Evolutionary conservation across 257 asterid species (phyloP).

Genomic region (Asclepias syriaca): DNA sequence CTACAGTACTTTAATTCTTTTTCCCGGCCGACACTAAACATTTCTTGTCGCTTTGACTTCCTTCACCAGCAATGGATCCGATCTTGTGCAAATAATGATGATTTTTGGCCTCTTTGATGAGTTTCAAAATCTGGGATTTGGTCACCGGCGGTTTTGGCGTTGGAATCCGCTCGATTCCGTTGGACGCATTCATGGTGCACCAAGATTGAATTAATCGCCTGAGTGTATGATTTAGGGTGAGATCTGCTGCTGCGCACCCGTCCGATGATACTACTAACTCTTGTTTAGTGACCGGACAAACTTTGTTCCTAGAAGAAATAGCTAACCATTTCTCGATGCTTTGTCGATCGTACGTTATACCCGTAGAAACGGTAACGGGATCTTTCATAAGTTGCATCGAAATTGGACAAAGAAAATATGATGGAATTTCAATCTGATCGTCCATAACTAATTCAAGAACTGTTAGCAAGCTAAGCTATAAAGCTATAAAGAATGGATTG

Average conservation of each 20-base stretch:
- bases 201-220: constrained; percentile 64
- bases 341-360: constrained; percentile 71
- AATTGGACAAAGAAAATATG: constrained; percentile 69
- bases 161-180: constrained; percentile 49
- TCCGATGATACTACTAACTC: background rate
- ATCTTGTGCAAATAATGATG: no score
- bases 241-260: constrained; percentile 18
- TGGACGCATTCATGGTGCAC: constrained; percentile 58
- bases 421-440: constrained; percentile 43
- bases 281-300: constrained; percentile 64
- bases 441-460: background rate
- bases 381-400: constrained; percentile 80
- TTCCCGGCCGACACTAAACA: no score
- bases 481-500: background rate
- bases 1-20: no score
- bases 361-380: constrained; percentile 65
- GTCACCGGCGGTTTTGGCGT: constrained; percentile 53
- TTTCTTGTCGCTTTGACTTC: no score
- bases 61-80: no score
- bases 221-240: constrained; percentile 74
- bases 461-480: no score
- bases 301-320: constrained; percentile 28
- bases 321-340: constrained; percentile 65
- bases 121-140: constrained; percentile 35
- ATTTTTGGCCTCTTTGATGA: constrained; percentile 38